Conservation (phyloP, 2,329 filamentous ascomycete species). For the Nothomitra cinnamomea region DNA sequence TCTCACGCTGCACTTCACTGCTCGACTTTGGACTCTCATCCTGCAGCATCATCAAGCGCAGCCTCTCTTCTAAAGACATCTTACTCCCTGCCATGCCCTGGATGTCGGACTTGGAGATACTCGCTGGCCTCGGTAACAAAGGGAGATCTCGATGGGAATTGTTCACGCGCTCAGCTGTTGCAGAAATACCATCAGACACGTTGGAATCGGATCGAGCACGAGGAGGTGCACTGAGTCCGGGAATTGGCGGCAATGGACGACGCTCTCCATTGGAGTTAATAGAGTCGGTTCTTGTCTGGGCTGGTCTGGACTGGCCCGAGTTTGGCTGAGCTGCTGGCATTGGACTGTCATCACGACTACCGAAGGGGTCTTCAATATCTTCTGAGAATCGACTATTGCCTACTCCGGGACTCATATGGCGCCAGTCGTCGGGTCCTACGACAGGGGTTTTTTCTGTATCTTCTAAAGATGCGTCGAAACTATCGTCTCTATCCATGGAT, state of each 20-base stretch:
- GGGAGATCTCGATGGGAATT: constrained; percentile 52
- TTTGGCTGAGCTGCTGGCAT: constrained; percentile 38
- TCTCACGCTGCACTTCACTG: constrained; percentile 10
- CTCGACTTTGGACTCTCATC: constrained; percentile 30
- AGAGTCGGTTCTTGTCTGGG: constrained; percentile 51
- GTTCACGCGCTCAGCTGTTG: constrained; percentile 52
- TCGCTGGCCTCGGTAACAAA: constrained; percentile 49
- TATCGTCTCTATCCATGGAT: constrained; percentile 55
- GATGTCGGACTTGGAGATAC: constrained; percentile 58
- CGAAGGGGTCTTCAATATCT: constrained; percentile 50
- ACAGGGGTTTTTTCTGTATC: constrained; percentile 96
- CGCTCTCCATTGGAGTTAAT: constrained; percentile 63
- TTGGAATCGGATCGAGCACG: constrained; percentile 35
- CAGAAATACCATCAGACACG: constrained; percentile 39
- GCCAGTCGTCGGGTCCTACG: constrained; percentile 94
- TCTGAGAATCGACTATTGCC: constrained; percentile 37
- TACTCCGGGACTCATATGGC: constrained; percentile 51
- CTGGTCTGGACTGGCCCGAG: constrained; percentile 32
- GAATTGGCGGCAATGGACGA: constrained; percentile 73
- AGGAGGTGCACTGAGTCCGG: constrained; percentile 45
- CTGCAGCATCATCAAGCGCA: constrained; percentile 72
- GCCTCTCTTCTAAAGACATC: constrained; percentile 72
- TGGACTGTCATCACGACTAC: constrained; percentile 44
- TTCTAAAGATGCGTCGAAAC: constrained; percentile 88
- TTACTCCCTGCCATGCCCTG: constrained; percentile 56